Conservation (phyloP, 2,329 filamentous ascomycete species). For the Annulohypoxylon truncatum region DNA sequence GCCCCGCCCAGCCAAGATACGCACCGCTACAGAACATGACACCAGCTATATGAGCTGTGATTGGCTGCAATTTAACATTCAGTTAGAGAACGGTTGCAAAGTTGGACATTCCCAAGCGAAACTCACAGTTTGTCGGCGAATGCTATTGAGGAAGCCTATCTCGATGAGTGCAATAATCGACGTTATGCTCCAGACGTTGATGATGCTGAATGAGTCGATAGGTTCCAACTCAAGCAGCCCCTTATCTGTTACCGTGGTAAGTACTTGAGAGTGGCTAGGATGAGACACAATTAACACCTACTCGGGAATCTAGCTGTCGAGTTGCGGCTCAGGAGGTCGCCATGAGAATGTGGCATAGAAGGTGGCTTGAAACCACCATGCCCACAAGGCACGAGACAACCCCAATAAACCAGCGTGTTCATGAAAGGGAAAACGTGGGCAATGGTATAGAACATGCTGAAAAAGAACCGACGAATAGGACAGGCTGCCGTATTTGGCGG, state of each 20-base stretch:
- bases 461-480: constrained; percentile 58
- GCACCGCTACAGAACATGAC: constrained; percentile 55
- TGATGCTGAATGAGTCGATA: constrained; percentile 59
- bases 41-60: constrained; percentile 57
- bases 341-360: constrained; percentile 39
- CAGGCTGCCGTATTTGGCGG: constrained; percentile 56
- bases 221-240: constrained; percentile 61
- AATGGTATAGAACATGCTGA: constrained; percentile 63
- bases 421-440: constrained; percentile 61
- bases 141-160: constrained; percentile 63
- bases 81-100: constrained; percentile 31
- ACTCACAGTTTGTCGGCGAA: constrained; percentile 62
- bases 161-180: constrained; percentile 59
- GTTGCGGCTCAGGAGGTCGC: constrained; percentile 18
- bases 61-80: constrained; percentile 51
- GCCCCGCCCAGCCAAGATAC: constrained; percentile 63
- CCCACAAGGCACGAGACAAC: constrained; percentile 52
- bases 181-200: constrained; percentile 60
- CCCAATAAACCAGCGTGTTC: constrained; percentile 64
- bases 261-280: neutral
- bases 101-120: no score
- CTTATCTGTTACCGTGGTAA: constrained; percentile 53
- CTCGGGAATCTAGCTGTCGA: constrained; percentile 44
- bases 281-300: constrained; percentile 29
- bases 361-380: constrained; percentile 51